Evolutionary conservation across 148 eudicot genomes (phyloP).

Genomic region (Heliamphora exappendiculata): DNA sequence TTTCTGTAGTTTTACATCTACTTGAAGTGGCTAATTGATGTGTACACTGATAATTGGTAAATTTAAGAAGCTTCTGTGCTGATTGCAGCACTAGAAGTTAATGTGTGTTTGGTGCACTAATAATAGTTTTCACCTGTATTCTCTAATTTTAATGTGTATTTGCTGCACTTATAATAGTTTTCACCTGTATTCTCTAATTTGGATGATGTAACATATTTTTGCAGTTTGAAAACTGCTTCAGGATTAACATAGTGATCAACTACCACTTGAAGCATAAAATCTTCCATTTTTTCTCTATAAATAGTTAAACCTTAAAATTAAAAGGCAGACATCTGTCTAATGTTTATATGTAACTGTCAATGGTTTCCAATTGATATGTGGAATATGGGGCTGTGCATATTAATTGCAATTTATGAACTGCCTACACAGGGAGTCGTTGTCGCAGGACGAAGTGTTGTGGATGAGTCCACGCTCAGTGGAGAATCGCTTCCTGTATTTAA

Average conservation of each 20-base stretch:
- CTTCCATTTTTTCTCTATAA: background rate
- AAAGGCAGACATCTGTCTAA: background rate
- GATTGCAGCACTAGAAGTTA: background rate
- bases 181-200: background rate
- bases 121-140: background rate
- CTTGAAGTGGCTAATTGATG: background rate
- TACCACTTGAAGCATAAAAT: constrained; percentile 1
- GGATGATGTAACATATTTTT: constrained; percentile 3
- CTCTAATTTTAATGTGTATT: background rate
- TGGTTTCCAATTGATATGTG: constrained; percentile 7
- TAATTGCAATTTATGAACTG: constrained; percentile 13
- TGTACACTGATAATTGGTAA: background rate
- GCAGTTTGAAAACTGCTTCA: background rate
- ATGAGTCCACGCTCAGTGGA: constrained; percentile 98
- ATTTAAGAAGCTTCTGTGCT: background rate
- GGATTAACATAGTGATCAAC: background rate
- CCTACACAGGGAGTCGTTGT: constrained; percentile 63
- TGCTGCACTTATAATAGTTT: background rate
- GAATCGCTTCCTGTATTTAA: constrained; percentile 94
- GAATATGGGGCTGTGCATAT: constrained; percentile 6
- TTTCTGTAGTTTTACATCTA: background rate
- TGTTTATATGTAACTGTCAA: background rate
- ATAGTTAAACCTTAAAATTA: background rate
- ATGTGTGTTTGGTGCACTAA: background rate
- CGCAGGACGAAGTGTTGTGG: constrained; percentile 96